Conservation (phyloP, 176 grass and related monocot genomes). For the Carex pumila region DNA sequence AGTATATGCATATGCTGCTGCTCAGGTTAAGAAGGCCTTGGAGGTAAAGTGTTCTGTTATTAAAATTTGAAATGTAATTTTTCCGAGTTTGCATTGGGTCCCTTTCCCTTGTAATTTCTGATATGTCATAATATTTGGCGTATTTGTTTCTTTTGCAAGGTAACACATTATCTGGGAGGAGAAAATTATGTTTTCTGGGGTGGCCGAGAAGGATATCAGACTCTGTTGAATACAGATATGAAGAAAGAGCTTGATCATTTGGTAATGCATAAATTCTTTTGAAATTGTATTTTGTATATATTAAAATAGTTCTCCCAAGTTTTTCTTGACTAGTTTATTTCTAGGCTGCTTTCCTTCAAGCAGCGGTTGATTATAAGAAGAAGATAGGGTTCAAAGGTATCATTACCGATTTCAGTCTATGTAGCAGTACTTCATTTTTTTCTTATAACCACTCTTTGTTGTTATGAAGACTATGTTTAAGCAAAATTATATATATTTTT, state of each 20-base stretch:
- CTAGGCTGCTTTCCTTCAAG: slow-evolving; percentile 90
- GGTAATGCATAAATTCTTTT: slow-evolving; percentile 26
- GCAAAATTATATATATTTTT: neutral
- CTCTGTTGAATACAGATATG: slow-evolving; percentile 96
- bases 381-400: slow-evolving; percentile 89
- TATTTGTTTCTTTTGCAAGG: slow-evolving; percentile 29
- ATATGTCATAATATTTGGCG: neutral
- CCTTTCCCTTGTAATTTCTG: neutral
- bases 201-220: slow-evolving; percentile 90
- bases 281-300: slow-evolving; percentile 7
- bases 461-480: neutral
- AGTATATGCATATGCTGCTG: slow-evolving; percentile 88
- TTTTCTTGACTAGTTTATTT: slow-evolving; percentile 8
- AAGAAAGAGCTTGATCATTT: slow-evolving; percentile 95
- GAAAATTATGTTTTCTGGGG: slow-evolving; percentile 99
- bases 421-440: neutral
- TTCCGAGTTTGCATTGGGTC: too few species aligned
- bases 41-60: slow-evolving; percentile 40
- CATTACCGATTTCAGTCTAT: slow-evolving; percentile 6
- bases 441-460: neutral
- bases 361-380: slow-evolving; percentile 84
- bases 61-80: slow-evolving; percentile 1
- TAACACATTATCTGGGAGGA: slow-evolving; percentile 86
- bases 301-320: neutral
- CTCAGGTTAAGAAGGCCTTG: slow-evolving; percentile 96